Conservation (phyloP, 352 stramenopile species). For the Globisporangium cylindrosporum region DNA sequence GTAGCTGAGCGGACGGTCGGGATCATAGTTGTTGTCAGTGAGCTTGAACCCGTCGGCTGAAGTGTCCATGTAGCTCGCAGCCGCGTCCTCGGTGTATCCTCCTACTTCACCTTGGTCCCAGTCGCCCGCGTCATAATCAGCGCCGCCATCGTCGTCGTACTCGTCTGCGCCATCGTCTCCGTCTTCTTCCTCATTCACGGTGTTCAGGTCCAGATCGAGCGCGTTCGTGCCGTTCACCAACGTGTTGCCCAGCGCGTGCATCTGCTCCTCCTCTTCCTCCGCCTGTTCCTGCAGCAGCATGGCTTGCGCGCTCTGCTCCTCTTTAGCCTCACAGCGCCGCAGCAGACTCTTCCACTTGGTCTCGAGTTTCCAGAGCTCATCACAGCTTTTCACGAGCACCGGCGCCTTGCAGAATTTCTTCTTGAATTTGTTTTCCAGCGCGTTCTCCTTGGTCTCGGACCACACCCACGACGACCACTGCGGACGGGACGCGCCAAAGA, state of each 20-base stretch:
- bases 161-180: conserved; percentile 23
- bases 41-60: neutral
- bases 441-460: conserved; percentile 47
- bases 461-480: conserved; percentile 79
- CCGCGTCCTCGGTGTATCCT: neutral
- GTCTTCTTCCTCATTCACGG: conserved; percentile 14
- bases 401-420: conserved; percentile 57
- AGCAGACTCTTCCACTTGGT: conserved; percentile 64
- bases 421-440: conserved; percentile 58
- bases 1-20: conserved; percentile 43
- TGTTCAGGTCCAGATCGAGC: conserved; percentile 36
- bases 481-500: conserved; percentile 39
- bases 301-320: conserved; percentile 58
- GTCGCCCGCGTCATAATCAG: conserved; percentile 17
- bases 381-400: conserved; percentile 49
- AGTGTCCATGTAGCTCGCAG: conserved; percentile 2
- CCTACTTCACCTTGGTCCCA: conserved; percentile 24
- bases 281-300: conserved; percentile 68
- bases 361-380: conserved; percentile 60
- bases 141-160: conserved; percentile 27
- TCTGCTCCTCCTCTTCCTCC: conserved; percentile 61
- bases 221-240: conserved; percentile 23
- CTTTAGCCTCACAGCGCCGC: conserved; percentile 40
- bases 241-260: conserved; percentile 40
- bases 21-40: conserved; percentile 7